Base-by-base conservation (phyloP, 2,329 filamentous ascomycete genomes). In the Blumeriella jaapii region DNA sequence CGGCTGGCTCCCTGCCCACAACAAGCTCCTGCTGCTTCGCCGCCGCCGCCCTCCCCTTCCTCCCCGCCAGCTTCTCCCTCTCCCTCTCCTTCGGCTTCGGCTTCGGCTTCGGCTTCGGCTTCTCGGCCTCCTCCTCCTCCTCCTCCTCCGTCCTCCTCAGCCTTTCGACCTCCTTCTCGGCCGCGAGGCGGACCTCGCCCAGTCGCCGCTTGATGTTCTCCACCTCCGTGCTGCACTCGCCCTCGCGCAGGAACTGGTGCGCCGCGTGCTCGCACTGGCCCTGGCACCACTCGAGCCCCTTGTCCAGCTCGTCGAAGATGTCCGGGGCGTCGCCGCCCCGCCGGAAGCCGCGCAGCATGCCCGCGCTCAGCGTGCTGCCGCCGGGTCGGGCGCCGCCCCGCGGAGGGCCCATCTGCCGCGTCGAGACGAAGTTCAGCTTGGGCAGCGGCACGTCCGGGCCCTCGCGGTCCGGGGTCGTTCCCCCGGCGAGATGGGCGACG, bases 171-270 rank as follows among this genome's bases (percentile, higher is more conserved):
- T 55, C 49, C 35, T 47, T 51, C 24, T 45, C 41, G 0, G 52
- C 50, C 5, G 23, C 61, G 19, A 71, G 68, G 32, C 76, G 64
- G 1, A 85, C 74, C 36, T 78, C 68, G 0, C 22, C 26, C 4
- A 54, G 30, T 14, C 44, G 47, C 24, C 25, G 28, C 31, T 53
- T 52, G 34, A 87, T 79, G 29, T 74, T 78, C 16, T 67, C 64
- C 24, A 94, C 69, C 56, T 93, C 84, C 12, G 74, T 69, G n/a
- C 65, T 69, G 58, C 87, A 94, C 51, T 91, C 80, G 8, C 86
- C 87, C 34, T 86, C 81, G 15, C 87, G 75, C n/a, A 95, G 65
- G 42, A 91, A 85, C 52, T 93, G 83, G 53, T 93, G 86, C 0
- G 87, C 87, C 2, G 82, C 87, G 35, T 78, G 77, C 60, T 95